phyloP scores from a whole-genome alignment of 2,329 filamentous ascomycete genomes.

The Talaromyces amestolkiae region DNA sequence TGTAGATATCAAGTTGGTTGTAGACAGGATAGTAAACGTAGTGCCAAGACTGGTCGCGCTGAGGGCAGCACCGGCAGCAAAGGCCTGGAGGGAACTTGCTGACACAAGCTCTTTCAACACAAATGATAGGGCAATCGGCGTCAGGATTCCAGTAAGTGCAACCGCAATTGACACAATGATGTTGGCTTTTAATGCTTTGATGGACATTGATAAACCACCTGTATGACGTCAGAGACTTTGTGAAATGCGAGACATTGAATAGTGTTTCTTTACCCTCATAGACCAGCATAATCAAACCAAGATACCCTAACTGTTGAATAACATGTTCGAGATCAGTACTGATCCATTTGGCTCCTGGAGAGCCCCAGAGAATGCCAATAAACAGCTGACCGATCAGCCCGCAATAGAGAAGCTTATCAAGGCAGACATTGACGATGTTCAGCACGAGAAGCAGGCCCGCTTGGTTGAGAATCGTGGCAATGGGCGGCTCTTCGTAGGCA shows the following conservation, averaged over 20 bases:
- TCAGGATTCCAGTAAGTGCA: conserved; percentile 62
- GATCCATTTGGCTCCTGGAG: conserved; percentile 63
- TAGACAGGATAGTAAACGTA: conserved; percentile 62
- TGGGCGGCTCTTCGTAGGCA: conserved; percentile 63
- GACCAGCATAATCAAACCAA: conserved; percentile 69
- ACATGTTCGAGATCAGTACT: conserved; percentile 51
- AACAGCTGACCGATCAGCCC: conserved; percentile 71
- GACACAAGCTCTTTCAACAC: conserved; percentile 50
- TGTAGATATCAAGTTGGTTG: conserved; percentile 57
- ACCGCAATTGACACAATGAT: conserved; percentile 59
- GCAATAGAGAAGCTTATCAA: conserved; percentile 64
- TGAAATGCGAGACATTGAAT: neutral
- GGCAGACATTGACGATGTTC: conserved; percentile 56
- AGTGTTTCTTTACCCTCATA: conserved; percentile 56
- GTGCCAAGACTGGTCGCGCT: conserved; percentile 74
- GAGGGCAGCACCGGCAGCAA: conserved; percentile 69
- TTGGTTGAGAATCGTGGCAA: conserved; percentile 58
- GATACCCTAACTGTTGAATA: conserved; percentile 66
- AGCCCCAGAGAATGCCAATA: conserved; percentile 68
- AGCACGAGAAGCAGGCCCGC: conserved; percentile 63
- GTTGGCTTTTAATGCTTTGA: conserved; percentile 58
- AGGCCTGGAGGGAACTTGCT: conserved; percentile 60
- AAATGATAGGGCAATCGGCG: conserved; percentile 67
- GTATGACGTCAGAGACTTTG: neutral
- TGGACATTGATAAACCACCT: conserved; percentile 55